Evolutionary conservation across 768 basidiomycete genomes (phyloP), one percentile per base, ranked within the genome.

Genomic region (Tephrocybe sp.): DNA sequence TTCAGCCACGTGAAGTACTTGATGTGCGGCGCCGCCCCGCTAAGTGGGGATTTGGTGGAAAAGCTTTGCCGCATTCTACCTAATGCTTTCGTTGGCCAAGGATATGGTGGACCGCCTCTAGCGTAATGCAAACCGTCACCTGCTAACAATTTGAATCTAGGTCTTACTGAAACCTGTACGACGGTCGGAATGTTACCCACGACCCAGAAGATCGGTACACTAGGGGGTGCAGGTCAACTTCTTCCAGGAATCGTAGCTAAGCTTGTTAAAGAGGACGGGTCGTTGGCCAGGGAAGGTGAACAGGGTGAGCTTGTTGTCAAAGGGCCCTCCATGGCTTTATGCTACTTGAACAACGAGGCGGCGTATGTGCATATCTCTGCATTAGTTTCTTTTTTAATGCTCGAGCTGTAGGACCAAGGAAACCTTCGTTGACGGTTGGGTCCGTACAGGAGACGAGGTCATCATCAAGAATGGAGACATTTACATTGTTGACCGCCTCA

Each of bases 361-460:
- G 85, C 85, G 84, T 86, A 60, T 45, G 82, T 70, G 9, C 10
- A 8, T 43, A 50, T 52, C 13, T 21, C 8, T 23, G 13, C 18
- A 9, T 34, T 30, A 9, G 21, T 41, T 18, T 33, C 42, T 1
- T 1, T 11, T 30, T 16, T 33, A 16, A 49, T 23, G 23, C 24
- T 44, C 15, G 23, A 18, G 25, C 29, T 27, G 16, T 49, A 87
- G 84, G 12, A 82, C 84, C 2, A 75, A 75, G 41, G 82, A 85
- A 57, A 80, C 84, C 1, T 86, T 86, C 57, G 62, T 78, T 5
- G 69, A 83, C 53, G 83, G 73, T 24, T 83, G 84, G 84, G 77
- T 86, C 21, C 77, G 75, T 27, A 88, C 84, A 0, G 86, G 85
- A 1, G 86, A 88, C 58, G 84, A 87, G 62, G 86, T 88, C 31